A percentile compares a stretch with the other conserved stretches of the same genome.
Evolutionary conservation across 768 basidiomycete genomes (phyloP).

Genomic region (Tubosaeta sp.): DNA sequence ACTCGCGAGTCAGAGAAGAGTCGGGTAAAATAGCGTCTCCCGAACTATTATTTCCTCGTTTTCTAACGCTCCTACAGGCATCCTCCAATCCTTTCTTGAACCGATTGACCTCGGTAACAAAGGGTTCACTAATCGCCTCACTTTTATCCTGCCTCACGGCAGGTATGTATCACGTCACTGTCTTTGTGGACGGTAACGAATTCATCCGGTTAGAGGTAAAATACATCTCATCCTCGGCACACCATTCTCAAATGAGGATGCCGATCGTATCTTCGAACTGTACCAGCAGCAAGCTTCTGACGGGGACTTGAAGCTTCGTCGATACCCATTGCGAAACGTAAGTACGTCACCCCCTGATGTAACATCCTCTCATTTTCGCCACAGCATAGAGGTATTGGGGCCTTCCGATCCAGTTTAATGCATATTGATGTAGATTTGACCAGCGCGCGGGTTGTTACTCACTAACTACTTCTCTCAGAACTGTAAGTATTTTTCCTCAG

Average conservation of each 20-base stretch:
- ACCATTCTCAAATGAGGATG: conserved; percentile 36
- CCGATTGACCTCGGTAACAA: conserved; percentile 19
- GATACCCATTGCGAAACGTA: conserved; percentile 70
- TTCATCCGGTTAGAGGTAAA: conserved; percentile 39
- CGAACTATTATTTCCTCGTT: neutral
- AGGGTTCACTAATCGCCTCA: conserved; percentile 34
- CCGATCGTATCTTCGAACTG: conserved; percentile 53
- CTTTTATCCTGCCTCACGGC: conserved; percentile 46
- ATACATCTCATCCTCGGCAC: conserved; percentile 53
- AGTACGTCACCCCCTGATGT: conserved; percentile 7
- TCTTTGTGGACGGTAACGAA: neutral
- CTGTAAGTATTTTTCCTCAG: conserved; percentile 41
- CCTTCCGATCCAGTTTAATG: neutral
- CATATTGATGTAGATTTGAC: conserved; percentile 6
- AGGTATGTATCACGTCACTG: conserved; percentile 33
- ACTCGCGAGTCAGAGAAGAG: conserved; percentile 28
- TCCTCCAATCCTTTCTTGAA: conserved; percentile 13
- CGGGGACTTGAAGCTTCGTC: conserved; percentile 56
- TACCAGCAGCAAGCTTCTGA: conserved; percentile 64
- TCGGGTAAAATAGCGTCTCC: conserved; percentile 18
- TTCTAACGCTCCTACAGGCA: conserved; percentile 12
- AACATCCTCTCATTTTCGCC: conserved; percentile 7
- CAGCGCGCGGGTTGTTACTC: conserved; percentile 65
- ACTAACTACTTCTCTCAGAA: conserved; percentile 88
- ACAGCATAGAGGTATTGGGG: conserved; percentile 64